Base-by-base conservation (phyloP, 225 moss, liverwort and hornwort genomes). In the Pleurozium schreberi region DNA sequence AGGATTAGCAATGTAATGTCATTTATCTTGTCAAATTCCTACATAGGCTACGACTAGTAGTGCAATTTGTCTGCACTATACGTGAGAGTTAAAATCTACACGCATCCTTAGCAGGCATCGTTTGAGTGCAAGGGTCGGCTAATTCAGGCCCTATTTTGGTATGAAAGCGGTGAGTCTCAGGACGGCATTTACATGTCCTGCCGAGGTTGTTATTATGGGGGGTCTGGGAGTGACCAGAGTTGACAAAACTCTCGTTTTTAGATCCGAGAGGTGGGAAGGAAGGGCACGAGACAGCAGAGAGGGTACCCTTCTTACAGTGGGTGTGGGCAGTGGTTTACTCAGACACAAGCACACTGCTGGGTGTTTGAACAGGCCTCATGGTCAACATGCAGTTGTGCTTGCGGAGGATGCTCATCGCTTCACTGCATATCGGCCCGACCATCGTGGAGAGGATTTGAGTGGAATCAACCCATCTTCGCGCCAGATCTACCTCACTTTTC, bases 301-400 rank as follows among this genome's bases (percentile, higher is more conserved):
- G 96, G 94, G 95, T 95, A 94, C 91, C 96, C 94, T 95, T 96
- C 98, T 98, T 98, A 98, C 98, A 95, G 97, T 96, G 95, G 95
- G 94, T 98, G 97, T 97, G 95, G 93, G 93, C 93, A 93, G 95
- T 98, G 96, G 96, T 95, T 94, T 97, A 98, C 98, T 98, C 98
- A 98, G 98, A 97, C 98, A 98, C 98, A 98, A 98, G 98, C 98
- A 98, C 96, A 98, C 98, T 98, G 96, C 98, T 98, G 98, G 96
- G 95, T 97, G 97, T 98, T 98, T 98, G 98, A 98, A 98, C 98
- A 98, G 98, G 98, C 98, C 98, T 95, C 98, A 98, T 89, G 98
- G 98, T 97, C 98, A 98, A 94, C 98, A 98, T 96, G 98, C 98
- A 93, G 98, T 98, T 91, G 98, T 98, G 95, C 98, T 98, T 91